Evolutionary conservation across 306 rosid genomes (phyloP), one percentile per base, ranked within the genome.

Genomic region (Quercus glauca): DNA sequence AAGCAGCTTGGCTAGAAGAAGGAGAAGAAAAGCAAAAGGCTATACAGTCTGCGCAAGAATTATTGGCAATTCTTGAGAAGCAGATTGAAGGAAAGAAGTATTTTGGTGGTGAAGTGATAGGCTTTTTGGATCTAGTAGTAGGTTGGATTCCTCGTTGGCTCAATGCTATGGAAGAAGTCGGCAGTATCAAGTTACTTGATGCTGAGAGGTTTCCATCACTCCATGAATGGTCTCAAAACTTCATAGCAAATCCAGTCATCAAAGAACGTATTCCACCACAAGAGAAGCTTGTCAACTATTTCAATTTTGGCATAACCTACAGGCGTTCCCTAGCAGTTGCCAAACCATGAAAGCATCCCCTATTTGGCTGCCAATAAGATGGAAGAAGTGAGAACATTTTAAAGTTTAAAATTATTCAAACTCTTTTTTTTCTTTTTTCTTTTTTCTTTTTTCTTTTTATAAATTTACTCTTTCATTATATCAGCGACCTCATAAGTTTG

Each of bases 1-100:
- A 51, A 76, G 91, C 93, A 78, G 91, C 93, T 41, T 52, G 73
- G 5, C 67, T 68, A 8, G 87, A 82, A 6, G 69, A 87, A 80
- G 87, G 90, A 33, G 86, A 90, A 75, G 85, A 72, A 57, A 82
- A 91, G 75, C 79, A 0, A 17, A 86, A 87, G 81, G 90, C 91
- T 51, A 20, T 73, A 59, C 86, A 84, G 14, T 52, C 79, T 73
- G 88, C 84, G 51, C 12, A 65, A 25, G 89, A 87, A 78, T 81
- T 60, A 43, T 57, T 91, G 6, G 70, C 75, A 61, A 25, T 76
- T 73, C 78, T 89, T 61, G 96, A 89, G 84, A 74, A 84, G 60
- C 83, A 75, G 55, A 79, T 91, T 45, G 41, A 86, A 72, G 96
- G 91, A 84, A 86, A 91, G 20, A 82, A 79, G 73, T 86, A 55